phyloP scores from a whole-genome alignment of 2,329 filamentous ascomycete genomes.

The Nemania serpens region DNA sequence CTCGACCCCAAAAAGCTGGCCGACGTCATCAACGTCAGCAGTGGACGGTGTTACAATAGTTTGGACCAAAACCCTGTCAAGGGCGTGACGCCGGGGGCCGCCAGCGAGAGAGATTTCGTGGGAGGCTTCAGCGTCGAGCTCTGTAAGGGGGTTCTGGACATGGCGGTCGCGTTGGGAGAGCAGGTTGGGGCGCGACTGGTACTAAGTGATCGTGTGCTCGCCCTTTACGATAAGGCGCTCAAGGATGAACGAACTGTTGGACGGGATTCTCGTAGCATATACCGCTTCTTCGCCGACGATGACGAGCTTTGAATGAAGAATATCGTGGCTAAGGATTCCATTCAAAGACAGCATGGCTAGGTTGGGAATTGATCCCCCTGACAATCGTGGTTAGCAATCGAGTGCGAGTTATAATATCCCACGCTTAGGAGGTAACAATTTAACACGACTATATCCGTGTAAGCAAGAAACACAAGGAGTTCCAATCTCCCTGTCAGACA shows the following conservation, averaged over 20 bases:
- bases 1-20: constrained; percentile 21
- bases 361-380: too few relatives aligned
- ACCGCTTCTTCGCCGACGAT: constrained; percentile 15
- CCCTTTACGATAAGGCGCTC: constrained; percentile 21
- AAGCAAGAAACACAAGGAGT: too few relatives aligned
- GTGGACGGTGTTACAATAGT: constrained; percentile 23
- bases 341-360: too few relatives aligned
- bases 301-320: constrained; percentile 10
- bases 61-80: constrained; percentile 23
- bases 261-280: constrained; percentile 22
- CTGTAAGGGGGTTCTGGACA: constrained; percentile 23
- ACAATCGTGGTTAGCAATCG: too few relatives aligned
- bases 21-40: constrained; percentile 22
- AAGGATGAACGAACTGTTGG: constrained; percentile 21
- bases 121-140: constrained; percentile 24
- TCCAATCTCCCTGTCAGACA: too few relatives aligned
- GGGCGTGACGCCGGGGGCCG: constrained; percentile 17
- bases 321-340: too few relatives aligned
- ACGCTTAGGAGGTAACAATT: too few relatives aligned
- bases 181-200: constrained; percentile 14
- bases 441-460: too few relatives aligned
- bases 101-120: constrained; percentile 19
- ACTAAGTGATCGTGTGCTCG: constrained; percentile 15
- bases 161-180: constrained; percentile 18
- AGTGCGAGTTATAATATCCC: too few relatives aligned